Conservation (phyloP, 371 early-diverging fungal species). For the Agmasoma carcini region DNA sequence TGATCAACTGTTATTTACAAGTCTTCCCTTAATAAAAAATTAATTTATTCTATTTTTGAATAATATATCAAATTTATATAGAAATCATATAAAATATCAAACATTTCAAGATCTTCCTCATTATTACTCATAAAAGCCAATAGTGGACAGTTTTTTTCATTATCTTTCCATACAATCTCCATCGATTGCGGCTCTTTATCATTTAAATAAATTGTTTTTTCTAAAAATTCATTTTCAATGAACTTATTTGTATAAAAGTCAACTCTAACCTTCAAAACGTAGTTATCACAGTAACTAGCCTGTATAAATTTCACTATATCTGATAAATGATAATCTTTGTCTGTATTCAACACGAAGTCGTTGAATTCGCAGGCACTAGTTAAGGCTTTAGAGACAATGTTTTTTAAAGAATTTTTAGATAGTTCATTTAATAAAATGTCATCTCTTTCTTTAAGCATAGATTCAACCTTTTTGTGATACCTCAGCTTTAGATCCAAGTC, state of each 20-base stretch:
- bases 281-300: constrained; percentile 38
- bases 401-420: background rate
- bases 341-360: constrained; percentile 11
- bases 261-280: constrained; percentile 31
- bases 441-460: constrained; percentile 15
- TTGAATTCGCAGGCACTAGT: background rate
- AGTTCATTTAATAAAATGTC: background rate
- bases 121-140: constrained; percentile 37
- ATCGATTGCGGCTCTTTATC: constrained; percentile 12
- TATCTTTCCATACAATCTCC: constrained; percentile 35
- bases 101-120: constrained; percentile 25
- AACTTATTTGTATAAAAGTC: constrained; percentile 37
- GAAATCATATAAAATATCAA: constrained; percentile 47
- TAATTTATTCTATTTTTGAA: no score
- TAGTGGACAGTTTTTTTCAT: constrained; percentile 12
- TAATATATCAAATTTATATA: constrained; percentile 35
- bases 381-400: constrained; percentile 13
- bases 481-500: constrained; percentile 35
- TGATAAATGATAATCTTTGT: background rate
- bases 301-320: constrained; percentile 32
- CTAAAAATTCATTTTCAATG: constrained; percentile 30
- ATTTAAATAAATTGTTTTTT: constrained; percentile 33
- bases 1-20: no score
- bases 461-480: constrained; percentile 18
- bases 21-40: no score